These are phyloP conservation scores for Tylopilus rubrobrunneus DNA, from an alignment of 768 basidiomycete species.

Conservation along the genomic window DNA sequence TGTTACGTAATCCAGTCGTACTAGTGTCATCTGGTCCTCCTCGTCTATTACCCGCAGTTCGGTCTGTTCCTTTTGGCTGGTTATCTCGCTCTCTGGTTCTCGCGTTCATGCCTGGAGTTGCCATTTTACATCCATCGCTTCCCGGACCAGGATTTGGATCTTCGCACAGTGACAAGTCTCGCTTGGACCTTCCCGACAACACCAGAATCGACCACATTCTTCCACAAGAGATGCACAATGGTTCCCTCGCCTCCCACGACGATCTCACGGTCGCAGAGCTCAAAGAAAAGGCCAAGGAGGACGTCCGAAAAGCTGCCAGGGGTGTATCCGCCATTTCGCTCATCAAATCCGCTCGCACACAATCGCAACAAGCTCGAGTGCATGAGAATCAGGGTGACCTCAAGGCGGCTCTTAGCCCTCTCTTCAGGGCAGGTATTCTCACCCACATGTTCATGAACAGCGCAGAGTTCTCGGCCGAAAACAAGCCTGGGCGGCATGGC, in stretches of 20 bases:
- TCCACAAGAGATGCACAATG: constrained; percentile 40
- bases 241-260: constrained; percentile 21
- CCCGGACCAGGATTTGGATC: constrained; percentile 31
- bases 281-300: constrained; percentile 44
- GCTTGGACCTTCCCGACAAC: constrained; percentile 11
- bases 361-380: constrained; percentile 49
- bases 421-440: constrained; percentile 59
- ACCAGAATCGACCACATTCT: constrained; percentile 14
- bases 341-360: constrained; percentile 58
- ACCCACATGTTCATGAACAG: constrained; percentile 57
- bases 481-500: constrained; percentile 46
- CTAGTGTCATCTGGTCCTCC: constrained; percentile 3
- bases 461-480: constrained; percentile 50
- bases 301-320: constrained; percentile 48
- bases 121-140: constrained; percentile 37
- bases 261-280: constrained; percentile 42
- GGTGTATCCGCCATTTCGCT: constrained; percentile 59
- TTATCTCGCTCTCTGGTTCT: not conserved
- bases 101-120: constrained; percentile 40
- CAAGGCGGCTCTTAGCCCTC: constrained; percentile 54
- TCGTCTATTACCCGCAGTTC: constrained; percentile 11
- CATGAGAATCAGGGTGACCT: constrained; percentile 57
- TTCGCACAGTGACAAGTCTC: constrained; percentile 23
- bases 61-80: constrained; percentile 6
- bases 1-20: constrained; percentile 23